Evolutionary conservation across 2,329 filamentous ascomycete genomes (phyloP).

Genomic region (Claviceps maximensis): DNA sequence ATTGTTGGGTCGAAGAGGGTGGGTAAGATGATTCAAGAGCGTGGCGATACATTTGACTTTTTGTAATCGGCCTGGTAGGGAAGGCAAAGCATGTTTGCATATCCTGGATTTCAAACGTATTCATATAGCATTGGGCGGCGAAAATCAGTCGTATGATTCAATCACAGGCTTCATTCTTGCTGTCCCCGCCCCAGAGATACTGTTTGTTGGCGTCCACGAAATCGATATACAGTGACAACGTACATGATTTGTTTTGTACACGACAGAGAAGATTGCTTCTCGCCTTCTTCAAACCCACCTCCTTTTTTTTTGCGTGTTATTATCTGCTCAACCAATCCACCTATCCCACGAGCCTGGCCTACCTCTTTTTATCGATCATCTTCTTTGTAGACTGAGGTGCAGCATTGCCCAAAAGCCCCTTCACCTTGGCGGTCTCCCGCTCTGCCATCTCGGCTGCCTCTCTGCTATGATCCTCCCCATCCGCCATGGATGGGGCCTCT

Average conservation of each 20-base stretch:
- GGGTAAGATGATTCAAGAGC: slow-evolving; percentile 70
- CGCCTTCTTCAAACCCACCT: neutral
- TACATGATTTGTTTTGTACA: neutral
- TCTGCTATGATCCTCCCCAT: slow-evolving; percentile 6
- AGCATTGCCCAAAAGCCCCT: slow-evolving; percentile 18
- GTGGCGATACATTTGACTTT: slow-evolving; percentile 90
- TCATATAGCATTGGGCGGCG: neutral
- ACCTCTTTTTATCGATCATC: slow-evolving; percentile 1
- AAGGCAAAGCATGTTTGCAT: neutral
- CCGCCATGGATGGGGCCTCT: slow-evolving; percentile 5
- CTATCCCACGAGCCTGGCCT: neutral
- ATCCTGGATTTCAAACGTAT: neutral
- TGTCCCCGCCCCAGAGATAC: neutral
- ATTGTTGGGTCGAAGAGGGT: slow-evolving; percentile 73
- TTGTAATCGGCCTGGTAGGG: slow-evolving; percentile 32
- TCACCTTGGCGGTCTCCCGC: slow-evolving; percentile 19
- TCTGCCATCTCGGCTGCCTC: slow-evolving; percentile 13
- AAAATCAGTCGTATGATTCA: neutral
- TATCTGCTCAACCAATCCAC: neutral
- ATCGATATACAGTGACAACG: slow-evolving; percentile 3
- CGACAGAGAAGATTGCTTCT: neutral
- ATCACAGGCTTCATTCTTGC: neutral
- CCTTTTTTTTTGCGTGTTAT: neutral
- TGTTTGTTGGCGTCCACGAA: neutral
- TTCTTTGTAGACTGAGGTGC: slow-evolving; percentile 15